Conservation (phyloP, 768 basidiomycete genomes). For the Hemileccinum rubropunctum region DNA sequence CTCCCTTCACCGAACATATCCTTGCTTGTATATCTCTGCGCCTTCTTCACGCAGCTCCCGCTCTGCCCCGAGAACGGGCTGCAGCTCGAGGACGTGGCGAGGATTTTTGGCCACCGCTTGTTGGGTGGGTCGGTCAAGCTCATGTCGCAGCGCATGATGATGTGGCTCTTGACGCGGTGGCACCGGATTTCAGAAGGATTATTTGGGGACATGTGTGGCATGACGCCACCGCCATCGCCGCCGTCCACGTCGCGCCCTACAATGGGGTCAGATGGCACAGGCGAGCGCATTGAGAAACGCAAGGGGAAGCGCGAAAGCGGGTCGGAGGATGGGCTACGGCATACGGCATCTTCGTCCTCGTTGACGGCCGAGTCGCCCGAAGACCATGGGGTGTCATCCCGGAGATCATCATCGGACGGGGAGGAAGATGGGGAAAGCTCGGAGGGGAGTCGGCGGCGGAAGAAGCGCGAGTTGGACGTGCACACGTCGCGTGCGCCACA, state of each 20-base stretch:
- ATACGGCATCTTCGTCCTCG: constrained; percentile 13
- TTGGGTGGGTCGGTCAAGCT: constrained; percentile 33
- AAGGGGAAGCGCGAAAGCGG: constrained; percentile 8
- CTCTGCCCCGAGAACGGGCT: constrained; percentile 49
- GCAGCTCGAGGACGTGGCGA: constrained; percentile 42
- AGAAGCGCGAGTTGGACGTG: constrained; percentile 18
- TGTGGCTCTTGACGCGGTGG: constrained; percentile 33
- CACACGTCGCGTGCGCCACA: background rate
- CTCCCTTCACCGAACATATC: constrained; percentile 41
- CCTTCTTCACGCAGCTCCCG: constrained; percentile 51
- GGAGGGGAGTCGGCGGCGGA: constrained; percentile 15
- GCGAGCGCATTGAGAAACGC: constrained; percentile 16
- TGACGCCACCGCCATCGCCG: constrained; percentile 15
- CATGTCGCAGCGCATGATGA: constrained; percentile 29
- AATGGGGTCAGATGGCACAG: background rate
- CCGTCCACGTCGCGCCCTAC: background rate
- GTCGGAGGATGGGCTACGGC: background rate
- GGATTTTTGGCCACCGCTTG: constrained; percentile 44
- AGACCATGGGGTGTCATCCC: constrained; percentile 5
- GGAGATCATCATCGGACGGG: constrained; percentile 9
- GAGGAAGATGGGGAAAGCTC: constrained; percentile 13
- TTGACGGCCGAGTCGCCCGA: constrained; percentile 9
- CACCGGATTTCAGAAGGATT: constrained; percentile 24
- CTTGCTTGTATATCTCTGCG: constrained; percentile 43
- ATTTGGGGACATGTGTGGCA: constrained; percentile 26